Conservation (phyloP, 2,329 filamentous ascomycete genomes). For the Neonectria magnoliae region DNA sequence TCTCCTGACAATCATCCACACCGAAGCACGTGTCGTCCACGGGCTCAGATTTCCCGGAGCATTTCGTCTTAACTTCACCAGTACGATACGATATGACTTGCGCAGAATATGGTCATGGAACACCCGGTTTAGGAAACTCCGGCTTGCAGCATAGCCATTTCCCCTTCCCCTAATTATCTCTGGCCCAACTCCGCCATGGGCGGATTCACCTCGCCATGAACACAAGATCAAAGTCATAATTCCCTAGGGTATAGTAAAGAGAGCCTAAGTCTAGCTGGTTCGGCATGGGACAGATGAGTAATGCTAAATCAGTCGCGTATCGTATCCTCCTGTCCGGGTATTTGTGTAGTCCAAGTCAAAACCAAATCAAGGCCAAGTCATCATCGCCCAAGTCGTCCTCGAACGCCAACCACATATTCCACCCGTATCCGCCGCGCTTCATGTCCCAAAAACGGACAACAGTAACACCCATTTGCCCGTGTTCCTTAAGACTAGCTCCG, state of each 20-base stretch:
- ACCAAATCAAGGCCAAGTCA: slow-evolving; percentile 3
- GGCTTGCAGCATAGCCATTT: neutral
- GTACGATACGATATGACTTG: neutral
- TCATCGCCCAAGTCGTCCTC: slow-evolving; percentile 25
- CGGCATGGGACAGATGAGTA: neutral
- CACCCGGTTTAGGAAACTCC: neutral
- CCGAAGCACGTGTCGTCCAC: neutral
- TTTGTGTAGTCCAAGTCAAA: slow-evolving; percentile 24
- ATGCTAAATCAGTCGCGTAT: slow-evolving; percentile 11
- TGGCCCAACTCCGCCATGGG: neutral
- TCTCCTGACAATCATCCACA: neutral
- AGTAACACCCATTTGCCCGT: slow-evolving; percentile 9
- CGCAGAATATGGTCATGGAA: too few species aligned
- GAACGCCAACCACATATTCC: slow-evolving; percentile 30
- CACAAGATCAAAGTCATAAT: neutral
- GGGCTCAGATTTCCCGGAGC: neutral
- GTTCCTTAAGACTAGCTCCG: slow-evolving; percentile 34
- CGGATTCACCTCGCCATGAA: neutral
- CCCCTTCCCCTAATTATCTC: neutral
- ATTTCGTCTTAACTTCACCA: neutral
- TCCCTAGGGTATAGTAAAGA: slow-evolving; percentile 9
- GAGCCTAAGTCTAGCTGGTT: slow-evolving; percentile 11
- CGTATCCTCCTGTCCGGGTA: slow-evolving; percentile 29
- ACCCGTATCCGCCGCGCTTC: neutral
- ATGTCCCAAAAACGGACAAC: neutral